Percentiles rank a stretch among this genome's conserved stretches.
Evolutionary conservation across 768 basidiomycete species (phyloP).

Genomic region (Russula ochroleuca): DNA sequence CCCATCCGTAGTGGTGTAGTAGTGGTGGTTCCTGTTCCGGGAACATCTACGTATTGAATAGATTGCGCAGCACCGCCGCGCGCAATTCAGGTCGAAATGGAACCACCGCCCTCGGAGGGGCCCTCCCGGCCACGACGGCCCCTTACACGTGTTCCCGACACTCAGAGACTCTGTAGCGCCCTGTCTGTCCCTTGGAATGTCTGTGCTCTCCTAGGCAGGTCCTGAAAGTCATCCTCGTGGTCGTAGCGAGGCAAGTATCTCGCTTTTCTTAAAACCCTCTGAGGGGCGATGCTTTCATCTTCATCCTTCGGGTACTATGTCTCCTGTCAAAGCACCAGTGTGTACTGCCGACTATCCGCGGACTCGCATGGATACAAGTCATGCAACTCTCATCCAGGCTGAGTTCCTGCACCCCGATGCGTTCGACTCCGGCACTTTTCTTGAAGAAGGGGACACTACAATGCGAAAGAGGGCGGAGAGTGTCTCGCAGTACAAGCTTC

Average conservation of each 20-base stretch:
- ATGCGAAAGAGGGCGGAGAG: conserved; percentile 6
- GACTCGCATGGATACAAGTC: not conserved
- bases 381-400: not conserved
- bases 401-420: not conserved
- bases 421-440: not conserved
- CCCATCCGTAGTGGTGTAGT: not conserved
- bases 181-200: not conserved
- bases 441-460: not conserved
- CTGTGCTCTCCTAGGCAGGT: not conserved
- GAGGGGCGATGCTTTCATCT: not conserved
- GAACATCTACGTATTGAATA: not conserved
- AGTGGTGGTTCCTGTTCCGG: not conserved
- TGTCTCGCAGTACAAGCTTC: conserved; percentile 15
- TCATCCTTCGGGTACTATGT: not conserved
- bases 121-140: not conserved
- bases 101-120: not conserved
- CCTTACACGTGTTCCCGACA: conserved; percentile 1
- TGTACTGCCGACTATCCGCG: not conserved
- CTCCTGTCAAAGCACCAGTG: not conserved
- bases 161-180: not conserved
- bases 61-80: not conserved
- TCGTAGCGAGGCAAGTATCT: not conserved
- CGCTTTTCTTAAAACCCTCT: not conserved
- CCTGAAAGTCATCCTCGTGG: conserved; percentile 5
- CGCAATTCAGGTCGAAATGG: not conserved